These are phyloP conservation scores for Harrya chromipes DNA, from an alignment of 768 basidiomycete genomes.

Conservation along the genomic window DNA sequence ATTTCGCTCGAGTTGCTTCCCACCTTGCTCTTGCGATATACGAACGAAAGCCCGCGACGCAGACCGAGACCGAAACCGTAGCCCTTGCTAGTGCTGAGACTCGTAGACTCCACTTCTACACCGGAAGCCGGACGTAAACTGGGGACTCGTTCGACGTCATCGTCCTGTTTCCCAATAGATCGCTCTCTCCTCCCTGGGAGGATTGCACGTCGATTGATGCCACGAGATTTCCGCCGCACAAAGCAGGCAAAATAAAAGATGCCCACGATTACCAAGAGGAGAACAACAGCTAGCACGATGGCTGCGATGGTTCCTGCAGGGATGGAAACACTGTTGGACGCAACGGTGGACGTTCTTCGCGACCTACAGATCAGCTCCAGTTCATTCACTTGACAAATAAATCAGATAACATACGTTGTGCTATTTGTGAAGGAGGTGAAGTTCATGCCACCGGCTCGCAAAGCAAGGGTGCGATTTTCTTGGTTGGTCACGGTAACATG, in stretches of 20 bases:
- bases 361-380: slow-evolving; percentile 2
- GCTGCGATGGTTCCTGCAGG: slow-evolving; percentile 65
- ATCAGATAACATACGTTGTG: slow-evolving; percentile 30
- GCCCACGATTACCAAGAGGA: slow-evolving; percentile 47
- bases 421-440: slow-evolving; percentile 37
- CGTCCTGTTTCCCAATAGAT: neutral
- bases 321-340: slow-evolving; percentile 24
- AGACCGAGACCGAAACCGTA: slow-evolving; percentile 35
- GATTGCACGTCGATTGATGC: slow-evolving; percentile 11
- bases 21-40: slow-evolving; percentile 21
- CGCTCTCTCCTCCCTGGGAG: neutral
- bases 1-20: slow-evolving; percentile 19
- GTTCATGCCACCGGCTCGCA: slow-evolving; percentile 50
- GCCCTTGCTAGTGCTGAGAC: slow-evolving; percentile 31
- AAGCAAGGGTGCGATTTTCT: slow-evolving; percentile 47
- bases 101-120: slow-evolving; percentile 27
- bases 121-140: slow-evolving; percentile 9
- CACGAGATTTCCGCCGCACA: slow-evolving; percentile 45
- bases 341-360: slow-evolving; percentile 17
- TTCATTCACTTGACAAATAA: neutral
- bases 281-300: slow-evolving; percentile 52
- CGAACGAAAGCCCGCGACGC: slow-evolving; percentile 26
- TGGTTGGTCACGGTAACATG: slow-evolving; percentile 54
- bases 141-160: slow-evolving; percentile 11
- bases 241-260: slow-evolving; percentile 44